Base-by-base conservation (phyloP, 768 basidiomycete genomes). In the Solioccasus polychromus region DNA sequence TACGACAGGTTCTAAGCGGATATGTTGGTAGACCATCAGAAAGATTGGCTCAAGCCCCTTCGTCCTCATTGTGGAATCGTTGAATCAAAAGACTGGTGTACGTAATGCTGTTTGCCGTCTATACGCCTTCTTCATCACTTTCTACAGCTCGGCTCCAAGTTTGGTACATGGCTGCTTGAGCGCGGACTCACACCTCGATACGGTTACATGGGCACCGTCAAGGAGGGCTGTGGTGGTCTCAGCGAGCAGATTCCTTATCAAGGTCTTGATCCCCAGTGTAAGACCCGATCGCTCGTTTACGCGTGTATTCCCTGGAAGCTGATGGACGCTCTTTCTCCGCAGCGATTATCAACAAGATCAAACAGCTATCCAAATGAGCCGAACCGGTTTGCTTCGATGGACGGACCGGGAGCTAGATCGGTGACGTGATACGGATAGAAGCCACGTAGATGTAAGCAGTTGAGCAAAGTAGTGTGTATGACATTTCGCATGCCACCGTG, bases 41-140 rank as follows among this genome's bases (percentile, higher is more conserved):
- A 88, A 88, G 72, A 76, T 88, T 35, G 91, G 91, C 8, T 55
- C 71, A 20, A 84, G 77, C 54, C 78, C 77, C 17, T 92, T 92
- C 65, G 88, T 92, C 23, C 76, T 93, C 24, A 80, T 93, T 31
- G 88, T 86, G 14, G 91, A 93, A 70, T 86, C 87, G 15, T 73
- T 88, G 45, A 92, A 88, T 71, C 86, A 86, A 69, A 91, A 89
- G 80, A 93, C 90, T 8, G 91, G 89, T n/a, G 71, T 77, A 61
- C 42, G 72, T 63, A 8, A 22, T 36, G n/a, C 30, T 20, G 8
- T 18, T 10, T 32, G 26, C 39, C 15, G 2, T 2, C 19, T 9
- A 26, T 39, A 10, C 15, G 26, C 2, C 9, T 3, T 32, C 6
- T 11, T 47, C 31, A 40, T n/a, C 17, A 1, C 9, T 6, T 15